Conservation (phyloP, 1,284 basidiomycete genomes). For the Bondarzewia mesenterica region DNA sequence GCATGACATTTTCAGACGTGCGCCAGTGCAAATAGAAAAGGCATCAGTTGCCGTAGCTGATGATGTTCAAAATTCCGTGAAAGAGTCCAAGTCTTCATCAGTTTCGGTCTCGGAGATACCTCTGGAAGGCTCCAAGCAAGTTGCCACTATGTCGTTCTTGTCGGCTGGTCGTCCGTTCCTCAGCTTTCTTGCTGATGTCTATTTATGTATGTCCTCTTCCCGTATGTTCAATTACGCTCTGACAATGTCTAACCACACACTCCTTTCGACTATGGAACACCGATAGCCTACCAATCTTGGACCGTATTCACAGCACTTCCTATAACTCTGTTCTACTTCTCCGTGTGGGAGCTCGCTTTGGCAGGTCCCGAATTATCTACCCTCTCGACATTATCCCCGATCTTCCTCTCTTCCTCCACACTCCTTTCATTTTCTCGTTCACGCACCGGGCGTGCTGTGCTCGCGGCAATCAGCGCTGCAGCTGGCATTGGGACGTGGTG, state of each 20-base stretch:
- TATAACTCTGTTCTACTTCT: constrained; percentile 87
- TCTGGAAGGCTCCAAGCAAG: no score
- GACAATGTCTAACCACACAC: neutral
- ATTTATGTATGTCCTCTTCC: constrained; percentile 18
- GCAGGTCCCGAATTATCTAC: constrained; percentile 73
- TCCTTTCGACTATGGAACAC: neutral
- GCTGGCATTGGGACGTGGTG: constrained; percentile 11
- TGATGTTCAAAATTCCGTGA: no score
- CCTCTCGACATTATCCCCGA: constrained; percentile 60
- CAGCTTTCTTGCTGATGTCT: constrained; percentile 16
- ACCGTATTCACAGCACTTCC: constrained; percentile 79
- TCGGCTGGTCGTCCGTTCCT: constrained; percentile 4
- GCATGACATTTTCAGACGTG: no score
- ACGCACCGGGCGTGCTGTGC: constrained; percentile 36
- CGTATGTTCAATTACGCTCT: neutral
- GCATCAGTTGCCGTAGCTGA: no score
- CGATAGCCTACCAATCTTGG: constrained; percentile 81
- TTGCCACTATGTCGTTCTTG: no score
- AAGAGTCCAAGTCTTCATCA: no score
- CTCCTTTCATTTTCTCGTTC: constrained; percentile 39
- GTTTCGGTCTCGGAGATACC: no score
- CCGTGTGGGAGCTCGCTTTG: constrained; percentile 80
- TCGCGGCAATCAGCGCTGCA: constrained; percentile 47
- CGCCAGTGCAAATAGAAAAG: no score
- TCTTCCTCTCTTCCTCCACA: constrained; percentile 42